These are phyloP conservation scores for Nicotiana obtusifolia DNA, from an alignment of 257 asterid genomes.

Conservation along the genomic window DNA sequence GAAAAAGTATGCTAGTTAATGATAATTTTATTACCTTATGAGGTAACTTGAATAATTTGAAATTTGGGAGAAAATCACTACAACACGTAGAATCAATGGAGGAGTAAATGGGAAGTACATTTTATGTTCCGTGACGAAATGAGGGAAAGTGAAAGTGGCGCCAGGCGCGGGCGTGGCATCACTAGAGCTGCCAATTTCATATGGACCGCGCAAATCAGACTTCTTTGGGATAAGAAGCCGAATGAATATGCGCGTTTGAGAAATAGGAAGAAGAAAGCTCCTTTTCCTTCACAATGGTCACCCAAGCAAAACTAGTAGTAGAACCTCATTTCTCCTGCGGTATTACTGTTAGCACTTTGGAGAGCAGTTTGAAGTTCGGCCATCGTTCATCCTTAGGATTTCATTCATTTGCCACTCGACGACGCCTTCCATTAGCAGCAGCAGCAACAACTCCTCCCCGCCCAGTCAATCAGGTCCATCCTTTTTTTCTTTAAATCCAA, in stretches of 20 bases:
- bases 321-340: neutral
- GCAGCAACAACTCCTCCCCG: neutral
- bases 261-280: neutral
- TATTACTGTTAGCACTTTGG: neutral
- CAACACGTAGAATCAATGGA: neutral
- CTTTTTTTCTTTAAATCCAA: neutral
- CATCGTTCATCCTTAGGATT: neutral
- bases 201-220: conserved; percentile 5
- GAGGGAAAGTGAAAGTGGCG: neutral
- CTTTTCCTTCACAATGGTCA: neutral
- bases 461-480: neutral
- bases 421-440: neutral
- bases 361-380: neutral
- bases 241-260: neutral
- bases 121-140: too few species aligned
- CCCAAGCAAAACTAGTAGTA: neutral
- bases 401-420: neutral
- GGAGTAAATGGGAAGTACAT: neutral
- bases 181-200: conserved; percentile 22
- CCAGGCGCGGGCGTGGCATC: conserved; percentile 29
- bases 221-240: neutral
- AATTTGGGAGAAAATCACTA: neutral
- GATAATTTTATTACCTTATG: too few species aligned
- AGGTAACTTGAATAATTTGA: neutral
- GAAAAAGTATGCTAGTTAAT: too few species aligned